phyloP scores from a whole-genome alignment of 352 stramenopile species.

The Saprolegnia parasitica region DNA sequence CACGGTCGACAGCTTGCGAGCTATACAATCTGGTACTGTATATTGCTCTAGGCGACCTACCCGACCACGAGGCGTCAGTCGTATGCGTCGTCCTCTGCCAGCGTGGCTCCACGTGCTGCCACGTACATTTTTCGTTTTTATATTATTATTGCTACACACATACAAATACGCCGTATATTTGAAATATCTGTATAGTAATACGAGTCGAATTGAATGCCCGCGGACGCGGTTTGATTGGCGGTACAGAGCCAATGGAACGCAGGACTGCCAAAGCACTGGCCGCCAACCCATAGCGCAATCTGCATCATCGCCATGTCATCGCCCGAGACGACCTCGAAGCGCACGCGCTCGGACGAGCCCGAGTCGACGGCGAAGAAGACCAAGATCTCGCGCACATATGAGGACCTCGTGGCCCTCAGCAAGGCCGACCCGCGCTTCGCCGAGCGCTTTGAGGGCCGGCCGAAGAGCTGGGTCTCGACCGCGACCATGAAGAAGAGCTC shows the following conservation, averaged over 20 bases:
- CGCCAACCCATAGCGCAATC: neutral
- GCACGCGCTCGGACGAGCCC: too few species aligned
- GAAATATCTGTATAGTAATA: too few species aligned
- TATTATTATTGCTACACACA: too few species aligned
- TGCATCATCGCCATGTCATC: neutral
- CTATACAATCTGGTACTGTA: too few species aligned
- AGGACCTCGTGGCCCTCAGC: slow-evolving; percentile 63
- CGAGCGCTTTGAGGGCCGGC: slow-evolving; percentile 41
- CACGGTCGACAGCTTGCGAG: too few species aligned
- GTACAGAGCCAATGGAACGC: neutral
- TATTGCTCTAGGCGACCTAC: too few species aligned
- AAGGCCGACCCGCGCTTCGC: slow-evolving; percentile 52
- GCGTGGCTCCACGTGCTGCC: too few species aligned
- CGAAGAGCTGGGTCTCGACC: slow-evolving; percentile 50
- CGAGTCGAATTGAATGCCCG: too few species aligned
- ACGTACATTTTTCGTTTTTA: too few species aligned
- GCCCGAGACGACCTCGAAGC: neutral
- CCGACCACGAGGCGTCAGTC: too few species aligned
- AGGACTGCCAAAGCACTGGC: slow-evolving; percentile 17
- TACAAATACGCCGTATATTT: too few species aligned
- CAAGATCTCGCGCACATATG: slow-evolving; percentile 37
- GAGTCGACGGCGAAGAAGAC: slow-evolving; percentile 5
- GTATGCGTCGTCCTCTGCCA: too few species aligned
- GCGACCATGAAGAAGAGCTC: slow-evolving; percentile 49
- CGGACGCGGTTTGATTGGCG: neutral